Percentiles rank a stretch among this genome's conserved stretches.
Evolutionary conservation across 1,284 basidiomycete genomes (phyloP).

Genomic region (Mycena sp.): DNA sequence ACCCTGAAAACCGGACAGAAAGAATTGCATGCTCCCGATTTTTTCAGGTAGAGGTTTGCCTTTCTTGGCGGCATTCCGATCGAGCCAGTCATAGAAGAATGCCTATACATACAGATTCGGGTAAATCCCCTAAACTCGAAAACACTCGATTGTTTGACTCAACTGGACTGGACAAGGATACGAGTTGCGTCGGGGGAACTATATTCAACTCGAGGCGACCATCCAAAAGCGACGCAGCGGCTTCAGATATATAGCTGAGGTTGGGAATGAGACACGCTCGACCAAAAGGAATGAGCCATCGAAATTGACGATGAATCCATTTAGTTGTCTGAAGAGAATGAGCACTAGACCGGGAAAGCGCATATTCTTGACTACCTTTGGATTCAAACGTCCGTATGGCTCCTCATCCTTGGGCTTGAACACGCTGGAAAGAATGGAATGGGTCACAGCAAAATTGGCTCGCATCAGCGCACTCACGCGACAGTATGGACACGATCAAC

Average conservation of each 20-base stretch:
- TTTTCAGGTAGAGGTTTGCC: slow-evolving; percentile 85
- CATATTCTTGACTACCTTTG: slow-evolving; percentile 60
- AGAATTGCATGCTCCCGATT: slow-evolving; percentile 91
- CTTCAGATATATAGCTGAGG: slow-evolving; percentile 51
- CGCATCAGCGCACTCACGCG: slow-evolving; percentile 60
- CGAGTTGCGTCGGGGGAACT: slow-evolving; percentile 88
- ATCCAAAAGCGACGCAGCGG: slow-evolving; percentile 89
- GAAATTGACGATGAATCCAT: slow-evolving; percentile 88
- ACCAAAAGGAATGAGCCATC: slow-evolving; percentile 88
- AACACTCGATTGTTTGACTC: slow-evolving; percentile 35
- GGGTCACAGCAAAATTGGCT: not conserved
- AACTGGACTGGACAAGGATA: slow-evolving; percentile 82
- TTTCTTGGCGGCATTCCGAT: slow-evolving; percentile 80
- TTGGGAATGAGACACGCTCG: slow-evolving; percentile 88
- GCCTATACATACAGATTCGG: slow-evolving; percentile 58
- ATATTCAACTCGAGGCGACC: slow-evolving; percentile 79
- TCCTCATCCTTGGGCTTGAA: slow-evolving; percentile 95
- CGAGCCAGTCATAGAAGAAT: slow-evolving; percentile 92
- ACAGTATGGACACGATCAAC: slow-evolving; percentile 74
- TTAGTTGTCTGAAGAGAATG: slow-evolving; percentile 74
- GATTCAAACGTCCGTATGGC: slow-evolving; percentile 85
- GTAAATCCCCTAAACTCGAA: not conserved
- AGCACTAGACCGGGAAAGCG: not conserved
- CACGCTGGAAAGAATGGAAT: slow-evolving; percentile 60
- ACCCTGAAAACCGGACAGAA: slow-evolving; percentile 87